Evolutionary conservation across 192 early-diverging fungal species (phyloP).

Genomic region (Coemansia javaensis): DNA sequence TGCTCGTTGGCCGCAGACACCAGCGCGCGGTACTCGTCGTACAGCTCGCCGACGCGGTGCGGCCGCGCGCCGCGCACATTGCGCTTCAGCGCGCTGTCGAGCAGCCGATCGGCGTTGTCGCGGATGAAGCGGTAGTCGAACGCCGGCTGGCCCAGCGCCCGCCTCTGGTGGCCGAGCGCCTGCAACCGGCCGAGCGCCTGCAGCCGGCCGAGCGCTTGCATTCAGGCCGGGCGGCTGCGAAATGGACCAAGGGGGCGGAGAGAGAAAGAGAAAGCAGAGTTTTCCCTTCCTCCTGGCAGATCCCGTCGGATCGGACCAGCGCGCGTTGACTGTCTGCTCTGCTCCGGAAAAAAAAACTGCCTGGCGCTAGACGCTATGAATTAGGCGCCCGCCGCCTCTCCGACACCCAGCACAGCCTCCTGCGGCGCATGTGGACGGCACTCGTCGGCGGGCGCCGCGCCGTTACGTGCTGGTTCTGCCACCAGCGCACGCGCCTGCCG

Average conservation of each 20-base stretch:
- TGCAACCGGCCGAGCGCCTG: neutral
- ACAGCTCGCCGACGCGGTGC: slow-evolving; percentile 46
- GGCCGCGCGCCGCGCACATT: slow-evolving; percentile 54
- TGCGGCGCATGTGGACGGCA: slow-evolving; percentile 32
- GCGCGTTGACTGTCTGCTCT: no score
- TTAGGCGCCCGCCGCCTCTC: neutral
- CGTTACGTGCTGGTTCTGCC: slow-evolving; percentile 44
- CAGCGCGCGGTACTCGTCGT: slow-evolving; percentile 36
- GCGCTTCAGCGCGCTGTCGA: slow-evolving; percentile 50
- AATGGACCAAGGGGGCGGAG: no score
- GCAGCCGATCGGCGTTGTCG: slow-evolving; percentile 45
- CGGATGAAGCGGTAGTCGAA: slow-evolving; percentile 62
- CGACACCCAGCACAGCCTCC: neutral
- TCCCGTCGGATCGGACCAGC: no score
- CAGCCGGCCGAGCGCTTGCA: no score
- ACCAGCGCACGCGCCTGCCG: slow-evolving; percentile 18
- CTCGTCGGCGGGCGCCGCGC: slow-evolving; percentile 12
- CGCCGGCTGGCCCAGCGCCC: slow-evolving; percentile 22
- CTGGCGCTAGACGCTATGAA: slow-evolving; percentile 7
- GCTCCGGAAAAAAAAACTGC: no score
- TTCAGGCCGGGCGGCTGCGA: no score
- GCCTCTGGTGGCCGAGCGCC: neutral
- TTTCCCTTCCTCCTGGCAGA: no score
- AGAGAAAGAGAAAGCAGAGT: neutral
- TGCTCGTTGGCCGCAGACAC: slow-evolving; percentile 24